These are phyloP conservation scores for Cyclocybe cylindracea DNA, from an alignment of 768 basidiomycete genomes.

Conservation along the genomic window DNA sequence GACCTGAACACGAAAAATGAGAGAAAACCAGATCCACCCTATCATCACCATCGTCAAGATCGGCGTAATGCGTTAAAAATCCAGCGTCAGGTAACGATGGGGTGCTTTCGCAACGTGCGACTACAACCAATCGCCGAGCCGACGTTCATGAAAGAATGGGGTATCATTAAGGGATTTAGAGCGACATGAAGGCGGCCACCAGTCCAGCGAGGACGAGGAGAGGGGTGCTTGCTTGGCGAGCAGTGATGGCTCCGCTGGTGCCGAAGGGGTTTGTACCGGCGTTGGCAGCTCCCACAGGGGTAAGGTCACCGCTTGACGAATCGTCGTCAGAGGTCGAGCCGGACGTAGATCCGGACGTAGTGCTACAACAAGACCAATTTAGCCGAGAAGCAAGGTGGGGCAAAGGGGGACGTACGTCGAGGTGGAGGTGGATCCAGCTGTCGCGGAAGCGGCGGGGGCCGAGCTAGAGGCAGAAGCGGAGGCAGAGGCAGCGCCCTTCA, in stretches of 20 bases:
- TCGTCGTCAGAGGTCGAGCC: neutral
- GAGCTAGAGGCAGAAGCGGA: conserved; percentile 17
- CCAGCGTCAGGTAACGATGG: conserved; percentile 8
- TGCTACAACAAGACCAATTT: neutral
- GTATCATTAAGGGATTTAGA: conserved; percentile 30
- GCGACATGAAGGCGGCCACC: conserved; percentile 37
- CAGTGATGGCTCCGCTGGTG: conserved; percentile 31
- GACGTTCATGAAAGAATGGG: conserved; percentile 17
- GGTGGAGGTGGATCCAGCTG: neutral
- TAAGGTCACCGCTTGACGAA: conserved; percentile 7
- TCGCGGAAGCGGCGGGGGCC: conserved; percentile 13
- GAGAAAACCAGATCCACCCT: conserved; percentile 13
- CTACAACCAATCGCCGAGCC: conserved; percentile 4
- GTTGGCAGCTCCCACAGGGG: conserved; percentile 47
- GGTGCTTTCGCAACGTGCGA: conserved; percentile 2
- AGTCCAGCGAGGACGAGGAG: conserved; percentile 42
- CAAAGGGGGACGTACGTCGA: conserved; percentile 15
- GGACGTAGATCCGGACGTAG: conserved; percentile 1
- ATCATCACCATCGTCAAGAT: conserved; percentile 16
- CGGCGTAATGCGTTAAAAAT: conserved; percentile 7
- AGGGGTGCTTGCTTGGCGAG: conserved; percentile 41
- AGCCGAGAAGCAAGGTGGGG: neutral
- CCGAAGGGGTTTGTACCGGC: conserved; percentile 39
- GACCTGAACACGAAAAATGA: conserved; percentile 15
- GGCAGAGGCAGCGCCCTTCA: conserved; percentile 19